A percentile compares a stretch with the other conserved stretches of the same genome.
Conservation (phyloP, 1,284 basidiomycete genomes). For the Cutaneotrichosporon dermatis region DNA sequence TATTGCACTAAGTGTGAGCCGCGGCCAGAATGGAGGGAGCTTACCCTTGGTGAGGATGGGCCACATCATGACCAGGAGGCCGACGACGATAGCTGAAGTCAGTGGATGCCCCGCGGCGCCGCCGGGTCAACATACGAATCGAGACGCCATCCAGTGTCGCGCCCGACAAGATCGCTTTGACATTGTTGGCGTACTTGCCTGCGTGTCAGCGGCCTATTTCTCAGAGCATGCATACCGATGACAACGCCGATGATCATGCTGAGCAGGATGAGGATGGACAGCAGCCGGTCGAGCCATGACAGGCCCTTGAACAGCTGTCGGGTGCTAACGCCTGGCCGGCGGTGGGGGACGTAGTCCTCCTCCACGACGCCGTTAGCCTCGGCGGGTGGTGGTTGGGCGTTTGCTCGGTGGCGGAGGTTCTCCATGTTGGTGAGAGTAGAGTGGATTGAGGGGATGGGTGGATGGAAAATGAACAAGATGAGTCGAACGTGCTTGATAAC, state of each 20-base stretch:
- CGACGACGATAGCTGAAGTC: conserved; percentile 63
- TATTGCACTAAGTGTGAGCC: conserved; percentile 76
- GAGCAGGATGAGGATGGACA: conserved; percentile 67
- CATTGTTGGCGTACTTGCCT: conserved; percentile 30
- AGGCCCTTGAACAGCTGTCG: conserved; percentile 29
- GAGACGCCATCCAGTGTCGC: conserved; percentile 43
- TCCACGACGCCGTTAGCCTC: neutral
- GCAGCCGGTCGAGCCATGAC: conserved; percentile 60
- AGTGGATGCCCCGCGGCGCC: neutral
- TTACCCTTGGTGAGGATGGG: conserved; percentile 57
- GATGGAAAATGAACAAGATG: no score
- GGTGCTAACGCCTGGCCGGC: neutral
- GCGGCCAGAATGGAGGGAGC: conserved; percentile 39
- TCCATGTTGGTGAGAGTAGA: no score
- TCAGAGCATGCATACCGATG: conserved; percentile 59
- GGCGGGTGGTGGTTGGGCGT: no score
- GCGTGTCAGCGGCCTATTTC: conserved; percentile 50
- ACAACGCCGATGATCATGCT: conserved; percentile 76
- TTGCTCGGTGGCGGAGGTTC: neutral
- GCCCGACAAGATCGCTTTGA: conserved; percentile 27
- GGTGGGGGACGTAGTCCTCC: neutral
- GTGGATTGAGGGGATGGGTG: no score
- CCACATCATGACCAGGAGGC: conserved; percentile 87
- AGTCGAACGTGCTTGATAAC: no score
- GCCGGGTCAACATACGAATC: conserved; percentile 33